Evolutionary conservation across 2,329 filamentous ascomycete genomes (phyloP), one percentile per base, ranked within the genome.

Genomic region (Penicillium sp.): DNA sequence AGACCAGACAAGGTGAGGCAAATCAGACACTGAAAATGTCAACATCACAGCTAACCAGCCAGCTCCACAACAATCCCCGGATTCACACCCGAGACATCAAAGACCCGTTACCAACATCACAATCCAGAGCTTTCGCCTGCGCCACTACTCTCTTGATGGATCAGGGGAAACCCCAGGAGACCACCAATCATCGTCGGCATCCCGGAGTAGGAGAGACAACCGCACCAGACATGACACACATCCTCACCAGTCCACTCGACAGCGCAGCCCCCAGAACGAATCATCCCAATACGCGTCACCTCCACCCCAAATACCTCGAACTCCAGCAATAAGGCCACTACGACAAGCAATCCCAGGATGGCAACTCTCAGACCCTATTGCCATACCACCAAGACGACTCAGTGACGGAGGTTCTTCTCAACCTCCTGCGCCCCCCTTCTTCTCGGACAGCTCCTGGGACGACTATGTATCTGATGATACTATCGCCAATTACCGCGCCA

Each of bases 391-490:
- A 0, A 12, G 31, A 37, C 15, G 9, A 35, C 19, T 15, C 6
- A 35, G 19, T 35, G 21, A 25, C 9, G 29, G 19, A 17, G 23
- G 2, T 12, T 33, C 19, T 35, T 23, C 31, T 7, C 31, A 13
- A 1, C 9, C 6, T 37, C 15, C 9, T 0, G 1, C 3, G 2
- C 2, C 17, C 15, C 15, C 15, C 15, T 35, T 7, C n/a, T 3
- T 21, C 19, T 47, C 21, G 0, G 46, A 17, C 5, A 7, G 4
- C 29, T 25, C 46, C 3, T 48, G 31, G 46, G 21, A 25, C 2
- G 15, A n/a, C 4, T 48, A 35, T 45, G 10, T 35, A 1, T 45
- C 50, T 15, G 15, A 25, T 13, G 15, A 29, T 0, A 23, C 17
- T 3, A 17, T 52, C 4, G 21, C 27, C 27, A 31, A 35, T 13